Conservation (phyloP, 768 basidiomycete species). For the Auricularia auricula-judae region DNA sequence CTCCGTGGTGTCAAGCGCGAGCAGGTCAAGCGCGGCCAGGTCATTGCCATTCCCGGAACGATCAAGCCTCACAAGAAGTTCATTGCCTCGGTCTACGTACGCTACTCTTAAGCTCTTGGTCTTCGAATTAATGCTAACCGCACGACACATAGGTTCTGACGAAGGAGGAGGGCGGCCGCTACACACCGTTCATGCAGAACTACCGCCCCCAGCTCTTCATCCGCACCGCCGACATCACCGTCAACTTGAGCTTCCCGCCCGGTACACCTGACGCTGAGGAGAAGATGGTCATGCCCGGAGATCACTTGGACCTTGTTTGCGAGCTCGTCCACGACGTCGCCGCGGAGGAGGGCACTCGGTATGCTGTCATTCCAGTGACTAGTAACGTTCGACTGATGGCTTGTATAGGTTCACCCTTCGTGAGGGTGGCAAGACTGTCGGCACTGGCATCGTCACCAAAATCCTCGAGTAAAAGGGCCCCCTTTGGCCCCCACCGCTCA, state of each 20-base stretch:
- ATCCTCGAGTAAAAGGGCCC: slow-evolving; percentile 29
- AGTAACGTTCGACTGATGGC: not conserved
- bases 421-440: slow-evolving; percentile 91
- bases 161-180: slow-evolving; percentile 84
- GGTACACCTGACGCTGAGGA: slow-evolving; percentile 71
- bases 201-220: slow-evolving; percentile 94
- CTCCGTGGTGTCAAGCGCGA: slow-evolving; percentile 97
- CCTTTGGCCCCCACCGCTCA: not conserved
- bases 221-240: slow-evolving; percentile 91
- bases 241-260: slow-evolving; percentile 73
- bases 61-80: slow-evolving; percentile 95
- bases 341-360: slow-evolving; percentile 73
- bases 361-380: slow-evolving; percentile 9
- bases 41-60: slow-evolving; percentile 77
- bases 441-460: slow-evolving; percentile 90
- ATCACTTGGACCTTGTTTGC: slow-evolving; percentile 91
- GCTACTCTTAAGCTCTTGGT: slow-evolving; percentile 12
- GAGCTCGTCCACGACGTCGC: slow-evolving; percentile 77
- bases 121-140: not conserved
- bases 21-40: slow-evolving; percentile 87
- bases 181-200: slow-evolving; percentile 86
- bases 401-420: slow-evolving; percentile 67
- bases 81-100: slow-evolving; percentile 81
- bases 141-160: slow-evolving; percentile 50
- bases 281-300: slow-evolving; percentile 98